These are phyloP conservation scores for Metschnikowia kunwiensis DNA, from an alignment of 805 yeast genomes.

Conservation along the genomic window DNA sequence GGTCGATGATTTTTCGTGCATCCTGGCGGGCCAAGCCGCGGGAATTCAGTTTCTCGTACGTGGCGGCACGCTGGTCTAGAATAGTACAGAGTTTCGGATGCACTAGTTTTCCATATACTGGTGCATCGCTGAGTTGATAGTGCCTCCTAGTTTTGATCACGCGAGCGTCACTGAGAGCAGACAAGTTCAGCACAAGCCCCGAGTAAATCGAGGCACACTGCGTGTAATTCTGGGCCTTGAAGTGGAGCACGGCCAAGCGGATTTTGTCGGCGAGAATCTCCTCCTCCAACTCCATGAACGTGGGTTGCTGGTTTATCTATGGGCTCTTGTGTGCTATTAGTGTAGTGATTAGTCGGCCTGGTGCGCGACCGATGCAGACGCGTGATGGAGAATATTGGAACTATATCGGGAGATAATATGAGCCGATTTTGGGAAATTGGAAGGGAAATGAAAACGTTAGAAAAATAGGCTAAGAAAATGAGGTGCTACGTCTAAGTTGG, in stretches of 20 bases:
- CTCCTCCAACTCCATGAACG: slow-evolving; percentile 24
- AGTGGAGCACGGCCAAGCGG: slow-evolving; percentile 29
- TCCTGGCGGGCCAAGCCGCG: slow-evolving; percentile 34
- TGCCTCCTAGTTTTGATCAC: slow-evolving; percentile 18
- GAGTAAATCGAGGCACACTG: slow-evolving; percentile 30
- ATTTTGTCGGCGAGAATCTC: slow-evolving; percentile 28
- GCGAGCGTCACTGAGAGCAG: slow-evolving; percentile 14
- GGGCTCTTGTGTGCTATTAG: too few relatives aligned
- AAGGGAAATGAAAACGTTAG: too few relatives aligned
- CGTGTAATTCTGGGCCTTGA: slow-evolving; percentile 27
- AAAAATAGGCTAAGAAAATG: too few relatives aligned
- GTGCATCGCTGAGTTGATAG: slow-evolving; percentile 24
- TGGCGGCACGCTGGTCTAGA: slow-evolving; percentile 50
- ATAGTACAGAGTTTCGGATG: slow-evolving; percentile 38
- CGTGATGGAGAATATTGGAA: too few relatives aligned
- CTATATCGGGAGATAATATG: too few relatives aligned
- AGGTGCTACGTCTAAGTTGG: too few relatives aligned
- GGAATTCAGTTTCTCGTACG: slow-evolving; percentile 40
- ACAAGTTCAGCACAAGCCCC: slow-evolving; percentile 22
- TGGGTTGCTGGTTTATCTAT: too few relatives aligned
- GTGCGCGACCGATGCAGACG: slow-evolving; percentile 1
- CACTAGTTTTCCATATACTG: slow-evolving; percentile 27
- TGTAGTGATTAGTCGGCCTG: too few relatives aligned
- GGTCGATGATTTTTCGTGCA: slow-evolving; percentile 28
- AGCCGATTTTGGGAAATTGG: too few relatives aligned